These are phyloP conservation scores for Solanum pinnatisectum DNA, from an alignment of 257 asterid genomes.

Conservation along the genomic window DNA sequence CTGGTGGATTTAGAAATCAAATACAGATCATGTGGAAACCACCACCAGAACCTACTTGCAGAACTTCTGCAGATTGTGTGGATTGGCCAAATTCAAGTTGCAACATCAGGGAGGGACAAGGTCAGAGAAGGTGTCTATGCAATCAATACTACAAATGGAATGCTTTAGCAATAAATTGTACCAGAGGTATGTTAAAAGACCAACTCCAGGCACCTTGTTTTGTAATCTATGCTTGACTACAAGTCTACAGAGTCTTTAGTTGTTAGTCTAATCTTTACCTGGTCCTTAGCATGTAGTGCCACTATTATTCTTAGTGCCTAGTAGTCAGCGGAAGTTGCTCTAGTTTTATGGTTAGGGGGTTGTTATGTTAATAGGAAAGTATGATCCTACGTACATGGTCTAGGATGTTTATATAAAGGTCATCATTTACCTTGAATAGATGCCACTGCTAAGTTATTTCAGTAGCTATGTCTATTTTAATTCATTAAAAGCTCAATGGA, in stretches of 20 bases:
- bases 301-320: background rate
- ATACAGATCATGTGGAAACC: background rate
- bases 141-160: conserved; percentile 3
- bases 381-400: background rate
- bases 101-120: background rate
- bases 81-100: conserved; percentile 12
- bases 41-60: conserved; percentile 8
- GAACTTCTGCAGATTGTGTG: background rate
- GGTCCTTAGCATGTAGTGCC: background rate
- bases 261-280: background rate
- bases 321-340: background rate
- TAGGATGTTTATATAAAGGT: background rate
- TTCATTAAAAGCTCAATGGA: background rate
- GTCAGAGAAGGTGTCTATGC: conserved; percentile 4
- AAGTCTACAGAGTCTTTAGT: background rate
- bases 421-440: background rate
- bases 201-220: background rate
- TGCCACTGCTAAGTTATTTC: background rate
- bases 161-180: background rate
- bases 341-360: background rate
- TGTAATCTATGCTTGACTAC: background rate
- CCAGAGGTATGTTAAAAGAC: background rate
- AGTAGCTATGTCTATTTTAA: background rate
- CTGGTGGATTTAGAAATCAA: background rate
- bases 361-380: background rate